Evolutionary conservation across 345 rosid genomes (phyloP), one percentile per base, ranked within the genome.

Genomic region (Clarkia xantiana): DNA sequence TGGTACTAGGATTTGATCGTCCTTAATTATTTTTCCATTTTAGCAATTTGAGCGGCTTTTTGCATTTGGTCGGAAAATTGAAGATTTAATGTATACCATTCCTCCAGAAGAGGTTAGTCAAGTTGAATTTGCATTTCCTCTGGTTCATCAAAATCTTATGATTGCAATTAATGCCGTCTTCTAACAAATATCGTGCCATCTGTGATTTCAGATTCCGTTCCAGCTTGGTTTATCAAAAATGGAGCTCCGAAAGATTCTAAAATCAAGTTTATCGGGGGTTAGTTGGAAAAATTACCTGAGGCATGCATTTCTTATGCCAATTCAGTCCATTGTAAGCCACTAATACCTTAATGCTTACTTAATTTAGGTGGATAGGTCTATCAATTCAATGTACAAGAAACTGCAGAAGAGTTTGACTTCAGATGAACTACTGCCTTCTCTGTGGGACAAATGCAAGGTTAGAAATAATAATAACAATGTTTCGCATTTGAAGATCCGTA

Each of bases 391-490:
- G 98, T 86, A 84, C 50, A 91, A 91, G 67, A 91, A 77, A 72
- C 66, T 91, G 80, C 98, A 91, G 76, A 91, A 86, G 79, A 86
- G 77, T 73, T 69, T 91, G 44, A 73, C 90, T 39, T 91, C 98
- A 0, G 96, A 91, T 49, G 96, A 91, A 62, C 69, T 86, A 54
- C 65, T 91, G 45, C 96, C 98, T 34, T 91, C 96, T 38, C 62
- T 86, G 51, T 91, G 98, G 98, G 98, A 91, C 58, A 91, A 91
- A 70, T 86, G 94, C 87, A 91, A 91, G 96, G 96, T 86, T 29
- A 29, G 9, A 0, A 29, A 29, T 29, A 10, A 29, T 22, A 22
- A 22, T 22, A 22, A 5, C 25, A 22, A 22, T 5, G 2, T 2
- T 5, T 22, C 25, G 5, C 5, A 22, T 22, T 22, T 22, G 5